Base-by-base conservation (phyloP, 169 alveolate species). In the Theileria equi region DNA sequence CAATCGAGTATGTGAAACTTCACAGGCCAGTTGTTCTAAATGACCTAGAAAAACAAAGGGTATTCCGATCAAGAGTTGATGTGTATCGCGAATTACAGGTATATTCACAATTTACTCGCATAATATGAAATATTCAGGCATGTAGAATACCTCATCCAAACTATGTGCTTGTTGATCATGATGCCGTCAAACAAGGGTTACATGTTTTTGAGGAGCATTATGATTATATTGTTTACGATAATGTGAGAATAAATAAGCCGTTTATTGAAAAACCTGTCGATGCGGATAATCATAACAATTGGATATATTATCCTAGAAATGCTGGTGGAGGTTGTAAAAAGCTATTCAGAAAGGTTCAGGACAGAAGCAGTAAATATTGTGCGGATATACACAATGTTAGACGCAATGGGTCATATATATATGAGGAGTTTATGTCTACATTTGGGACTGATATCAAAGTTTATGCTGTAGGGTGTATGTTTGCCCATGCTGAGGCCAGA, bases 401-500 rank as follows among this genome's bases (percentile, higher is more conserved):
- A 65, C 84, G 90, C 35, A 92, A 94, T 58, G 96, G 95, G n/a
- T 81, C 88, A 21, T 95, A 92, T 79, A 86, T 95, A 11, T 96
- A 96, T 80, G 96, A 93, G 74, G 95, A 92, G 63, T 96, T 96
- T 78, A 78, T 97, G 63, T 92, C 96, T 36, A 94, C 98, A 0
- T 94, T 94, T 77, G 99, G 99, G 16, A 95, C 98, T 49, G 99
- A 97, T 70, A 95, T 97, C 41, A 97, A 97, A 84, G 98, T 95
- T 0, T 95, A 96, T 79, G 94, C 99, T 0, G 98, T 97, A 17
- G 99, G 99, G 1, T 93, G 91, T 19, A 92, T 94, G 83, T 96
- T 93, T 80, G 97, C 98, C 7, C 99, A 97, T 79, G 99, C 99
- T 0, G 99, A 97, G 81, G 98, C 98, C 4, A 83, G 99, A 50